Conservation (phyloP, 768 basidiomycete genomes). For the Pulveroboletus sp. region DNA sequence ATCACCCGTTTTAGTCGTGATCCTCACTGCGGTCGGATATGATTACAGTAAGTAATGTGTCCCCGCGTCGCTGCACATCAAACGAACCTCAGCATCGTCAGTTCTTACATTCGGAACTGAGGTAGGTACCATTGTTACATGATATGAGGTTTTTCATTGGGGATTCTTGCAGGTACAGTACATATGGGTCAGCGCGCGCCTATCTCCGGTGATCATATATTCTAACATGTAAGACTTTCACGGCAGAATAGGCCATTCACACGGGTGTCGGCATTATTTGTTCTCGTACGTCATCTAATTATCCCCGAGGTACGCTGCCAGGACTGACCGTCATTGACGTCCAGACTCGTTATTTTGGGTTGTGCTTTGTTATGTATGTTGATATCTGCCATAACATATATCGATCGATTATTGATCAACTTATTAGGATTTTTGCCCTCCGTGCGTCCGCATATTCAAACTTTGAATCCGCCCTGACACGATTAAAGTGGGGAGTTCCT, state of each 20-base stretch:
- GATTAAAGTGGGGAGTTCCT: background rate
- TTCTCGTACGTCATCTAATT: background rate
- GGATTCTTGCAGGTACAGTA: constrained; percentile 3
- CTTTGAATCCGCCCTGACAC: too few relatives aligned
- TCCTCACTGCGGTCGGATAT: background rate
- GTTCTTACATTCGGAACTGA: constrained; percentile 1
- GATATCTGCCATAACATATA: background rate
- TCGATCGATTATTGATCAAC: background rate
- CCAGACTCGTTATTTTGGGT: constrained; percentile 3
- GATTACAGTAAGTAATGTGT: background rate
- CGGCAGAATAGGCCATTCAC: constrained; percentile 2
- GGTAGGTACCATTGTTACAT: background rate
- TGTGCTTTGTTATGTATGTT: background rate
- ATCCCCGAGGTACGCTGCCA: background rate
- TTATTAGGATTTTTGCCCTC: background rate
- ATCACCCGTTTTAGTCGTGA: background rate
- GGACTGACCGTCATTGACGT: background rate
- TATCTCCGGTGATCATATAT: background rate
- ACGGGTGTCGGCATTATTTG: constrained; percentile 1
- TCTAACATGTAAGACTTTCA: background rate
- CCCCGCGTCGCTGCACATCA: background rate
- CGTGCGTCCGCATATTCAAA: background rate
- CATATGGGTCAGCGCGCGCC: constrained; percentile 2
- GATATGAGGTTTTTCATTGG: background rate
- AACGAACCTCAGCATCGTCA: background rate